These are phyloP conservation scores for Malus hybrid DNA, from an alignment of 331 rosid genomes.

Conservation along the genomic window DNA sequence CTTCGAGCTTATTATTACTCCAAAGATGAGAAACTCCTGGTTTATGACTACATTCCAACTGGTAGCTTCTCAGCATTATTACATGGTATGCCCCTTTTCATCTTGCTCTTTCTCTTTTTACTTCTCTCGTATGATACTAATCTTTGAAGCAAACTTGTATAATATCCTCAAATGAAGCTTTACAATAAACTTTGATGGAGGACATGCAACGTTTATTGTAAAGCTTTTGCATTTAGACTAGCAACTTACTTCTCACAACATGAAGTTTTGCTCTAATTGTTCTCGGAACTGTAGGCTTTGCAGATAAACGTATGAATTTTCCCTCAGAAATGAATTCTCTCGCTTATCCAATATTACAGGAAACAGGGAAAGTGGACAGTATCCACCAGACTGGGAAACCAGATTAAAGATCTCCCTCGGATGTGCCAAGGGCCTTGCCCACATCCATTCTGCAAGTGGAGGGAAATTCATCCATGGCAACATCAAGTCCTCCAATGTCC, in stretches of 20 bases:
- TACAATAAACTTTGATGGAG: too few species aligned
- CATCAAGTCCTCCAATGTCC: conserved; percentile 77
- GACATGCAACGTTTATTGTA: too few species aligned
- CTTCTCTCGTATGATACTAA: too few species aligned
- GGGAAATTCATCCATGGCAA: conserved; percentile 75
- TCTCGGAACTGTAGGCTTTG: neutral
- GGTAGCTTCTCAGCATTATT: conserved; percentile 69
- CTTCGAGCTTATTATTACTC: conserved; percentile 84
- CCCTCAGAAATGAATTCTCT: neutral
- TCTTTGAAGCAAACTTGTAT: too few species aligned
- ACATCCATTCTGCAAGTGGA: conserved; percentile 70
- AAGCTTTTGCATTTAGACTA: too few species aligned
- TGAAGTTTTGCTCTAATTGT: neutral
- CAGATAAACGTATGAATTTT: neutral
- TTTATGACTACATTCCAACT: conserved; percentile 50
- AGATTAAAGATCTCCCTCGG: conserved; percentile 72
- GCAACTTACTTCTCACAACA: too few species aligned
- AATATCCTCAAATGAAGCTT: too few species aligned
- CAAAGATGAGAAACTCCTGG: conserved; percentile 82
- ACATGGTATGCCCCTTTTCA: conserved; percentile 28
- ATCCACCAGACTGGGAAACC: conserved; percentile 72
- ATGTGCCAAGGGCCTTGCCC: conserved; percentile 75
- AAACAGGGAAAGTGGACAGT: conserved; percentile 45
- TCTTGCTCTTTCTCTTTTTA: neutral
- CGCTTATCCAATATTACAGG: conserved; percentile 34